phyloP scores from a whole-genome alignment of 768 basidiomycete species.

The Amanita muscaria region DNA sequence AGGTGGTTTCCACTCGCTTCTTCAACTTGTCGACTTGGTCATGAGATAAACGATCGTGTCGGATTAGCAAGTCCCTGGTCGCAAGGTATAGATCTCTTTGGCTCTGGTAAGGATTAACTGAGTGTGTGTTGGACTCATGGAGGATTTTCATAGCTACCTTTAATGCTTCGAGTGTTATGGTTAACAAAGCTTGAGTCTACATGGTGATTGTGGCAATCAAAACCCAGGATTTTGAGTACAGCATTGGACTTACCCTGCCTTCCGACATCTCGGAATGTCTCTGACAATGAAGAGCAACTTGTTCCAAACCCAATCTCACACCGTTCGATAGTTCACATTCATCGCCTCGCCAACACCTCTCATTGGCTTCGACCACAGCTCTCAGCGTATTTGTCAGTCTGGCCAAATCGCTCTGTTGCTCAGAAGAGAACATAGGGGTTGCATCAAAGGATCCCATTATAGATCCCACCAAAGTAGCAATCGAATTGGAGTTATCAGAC shows the following conservation, averaged over 20 bases:
- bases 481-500: constrained; percentile 18
- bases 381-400: constrained; percentile 77
- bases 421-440: constrained; percentile 13
- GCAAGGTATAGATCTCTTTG: constrained; percentile 85
- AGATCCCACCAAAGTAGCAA: constrained; percentile 16
- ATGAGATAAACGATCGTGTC: constrained; percentile 81
- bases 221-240: neutral
- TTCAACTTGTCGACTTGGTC: constrained; percentile 85
- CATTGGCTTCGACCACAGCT: constrained; percentile 69
- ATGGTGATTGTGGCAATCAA: constrained; percentile 5
- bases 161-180: constrained; percentile 65
- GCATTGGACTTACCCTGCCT: constrained; percentile 43
- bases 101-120: constrained; percentile 29
- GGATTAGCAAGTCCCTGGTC: constrained; percentile 76
- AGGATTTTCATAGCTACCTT: constrained; percentile 46
- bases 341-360: constrained; percentile 77
- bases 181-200: constrained; percentile 57
- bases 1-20: constrained; percentile 74
- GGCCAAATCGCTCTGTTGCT: constrained; percentile 69
- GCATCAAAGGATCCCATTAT: constrained; percentile 12
- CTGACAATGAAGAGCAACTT: constrained; percentile 60
- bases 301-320: constrained; percentile 60
- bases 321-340: constrained; percentile 76
- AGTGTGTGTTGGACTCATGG: neutral
- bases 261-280: constrained; percentile 69